Conservation (phyloP, 352 stramenopile species). For the Phytophthora pini region DNA sequence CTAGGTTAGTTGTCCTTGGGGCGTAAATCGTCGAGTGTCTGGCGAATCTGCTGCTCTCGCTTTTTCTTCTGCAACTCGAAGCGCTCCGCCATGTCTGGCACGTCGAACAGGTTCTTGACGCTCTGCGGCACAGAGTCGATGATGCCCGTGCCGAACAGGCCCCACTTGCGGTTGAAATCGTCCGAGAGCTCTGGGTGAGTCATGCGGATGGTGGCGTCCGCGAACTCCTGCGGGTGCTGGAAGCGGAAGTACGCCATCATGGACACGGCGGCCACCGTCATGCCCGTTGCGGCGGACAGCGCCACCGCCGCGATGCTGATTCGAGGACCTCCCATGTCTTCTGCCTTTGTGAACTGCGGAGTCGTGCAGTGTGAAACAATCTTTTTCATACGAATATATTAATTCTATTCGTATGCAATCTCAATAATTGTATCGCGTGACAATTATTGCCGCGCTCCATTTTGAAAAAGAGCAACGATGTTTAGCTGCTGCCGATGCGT, state of each 20-base stretch:
- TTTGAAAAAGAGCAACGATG: conserved; percentile 25
- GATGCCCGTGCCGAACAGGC: conserved; percentile 83
- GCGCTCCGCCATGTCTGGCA: conserved; percentile 72
- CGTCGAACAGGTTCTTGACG: conserved; percentile 69
- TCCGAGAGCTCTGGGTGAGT: conserved; percentile 77
- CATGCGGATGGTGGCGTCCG: conserved; percentile 79
- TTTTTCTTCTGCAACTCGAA: conserved; percentile 78
- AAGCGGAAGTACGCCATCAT: conserved; percentile 86
- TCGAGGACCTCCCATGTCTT: conserved; percentile 42
- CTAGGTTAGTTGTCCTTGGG: conserved; percentile 61
- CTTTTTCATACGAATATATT: not conserved
- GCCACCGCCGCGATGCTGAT: conserved; percentile 64
- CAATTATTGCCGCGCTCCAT: not conserved
- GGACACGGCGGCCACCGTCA: conserved; percentile 83
- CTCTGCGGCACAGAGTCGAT: conserved; percentile 69
- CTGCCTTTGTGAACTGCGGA: conserved; percentile 10
- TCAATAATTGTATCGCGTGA: too few species aligned
- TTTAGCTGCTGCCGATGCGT: conserved; percentile 72
- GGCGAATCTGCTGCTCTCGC: conserved; percentile 72
- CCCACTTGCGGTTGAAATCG: conserved; percentile 81
- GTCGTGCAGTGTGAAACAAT: conserved; percentile 11
- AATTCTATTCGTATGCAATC: too few species aligned
- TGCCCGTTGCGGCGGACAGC: conserved; percentile 80
- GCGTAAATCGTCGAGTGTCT: conserved; percentile 77
- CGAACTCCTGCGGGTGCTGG: conserved; percentile 85